A percentile compares a stretch with the other conserved stretches of the same genome.
These are phyloP conservation scores for Dichomitus squalens DNA, from an alignment of 1,284 basidiomycete species.

Conservation along the genomic window DNA sequence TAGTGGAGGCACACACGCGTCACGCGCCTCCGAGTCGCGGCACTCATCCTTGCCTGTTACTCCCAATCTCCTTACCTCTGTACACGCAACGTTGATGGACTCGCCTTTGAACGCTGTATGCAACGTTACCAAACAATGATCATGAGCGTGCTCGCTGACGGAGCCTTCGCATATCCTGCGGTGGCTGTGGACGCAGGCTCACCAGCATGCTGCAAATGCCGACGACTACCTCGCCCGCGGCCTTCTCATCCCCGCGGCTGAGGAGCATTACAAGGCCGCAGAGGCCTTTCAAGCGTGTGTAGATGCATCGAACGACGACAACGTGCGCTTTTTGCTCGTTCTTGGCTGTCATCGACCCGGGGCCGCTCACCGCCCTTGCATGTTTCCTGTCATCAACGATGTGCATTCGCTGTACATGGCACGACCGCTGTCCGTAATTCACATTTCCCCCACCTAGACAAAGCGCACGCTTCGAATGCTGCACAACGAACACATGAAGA, in stretches of 20 bases:
- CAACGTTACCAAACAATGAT: background rate
- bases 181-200: conserved; percentile 52
- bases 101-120: conserved; percentile 40
- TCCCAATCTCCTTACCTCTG: conserved; percentile 3
- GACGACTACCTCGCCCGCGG: conserved; percentile 68
- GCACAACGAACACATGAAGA: conserved; percentile 69
- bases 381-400: background rate
- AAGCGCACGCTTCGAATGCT: conserved; percentile 75
- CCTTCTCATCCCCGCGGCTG: conserved; percentile 66
- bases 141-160: background rate
- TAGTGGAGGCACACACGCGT: conserved; percentile 8
- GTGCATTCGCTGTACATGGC: background rate
- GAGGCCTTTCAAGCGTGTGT: conserved; percentile 71
- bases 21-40: background rate
- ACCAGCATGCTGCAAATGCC: conserved; percentile 78
- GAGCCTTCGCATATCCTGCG: background rate
- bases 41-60: background rate
- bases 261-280: conserved; percentile 68
- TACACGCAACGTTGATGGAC: conserved; percentile 24
- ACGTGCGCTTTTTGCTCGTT: conserved; percentile 45
- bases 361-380: background rate
- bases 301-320: conserved; percentile 69
- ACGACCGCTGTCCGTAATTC: background rate
- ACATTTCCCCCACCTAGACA: conserved; percentile 46
- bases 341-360: background rate